phyloP scores from a whole-genome alignment of 169 alveolate species.

The Plasmodium gonderi region DNA sequence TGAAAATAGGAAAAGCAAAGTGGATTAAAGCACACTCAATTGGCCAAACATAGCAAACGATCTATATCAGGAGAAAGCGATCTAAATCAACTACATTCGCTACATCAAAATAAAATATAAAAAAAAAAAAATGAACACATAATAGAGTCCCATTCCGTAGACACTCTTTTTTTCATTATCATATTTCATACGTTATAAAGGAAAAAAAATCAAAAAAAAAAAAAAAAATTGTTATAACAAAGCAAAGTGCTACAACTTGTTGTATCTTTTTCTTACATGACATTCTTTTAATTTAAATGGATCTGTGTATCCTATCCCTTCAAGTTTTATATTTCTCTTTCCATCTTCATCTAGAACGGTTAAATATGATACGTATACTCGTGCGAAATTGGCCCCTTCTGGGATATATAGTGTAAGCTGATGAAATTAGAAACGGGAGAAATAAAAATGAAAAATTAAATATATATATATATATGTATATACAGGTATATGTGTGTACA shows the following conservation, averaged over 20 bases:
- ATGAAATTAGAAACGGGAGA: not conserved
- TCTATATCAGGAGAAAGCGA: too few species aligned
- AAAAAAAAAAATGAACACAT: too few species aligned
- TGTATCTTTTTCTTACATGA: constrained; percentile 9
- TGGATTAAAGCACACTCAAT: too few species aligned
- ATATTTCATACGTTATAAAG: not conserved
- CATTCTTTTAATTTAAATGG: constrained; percentile 24
- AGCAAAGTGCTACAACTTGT: not conserved
- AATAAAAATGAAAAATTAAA: too few species aligned
- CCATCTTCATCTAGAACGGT: constrained; percentile 33
- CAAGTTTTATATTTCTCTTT: constrained; percentile 57
- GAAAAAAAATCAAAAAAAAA: not conserved
- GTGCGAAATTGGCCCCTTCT: constrained; percentile 8
- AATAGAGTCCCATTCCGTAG: too few species aligned
- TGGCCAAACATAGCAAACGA: too few species aligned
- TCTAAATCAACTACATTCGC: too few species aligned
- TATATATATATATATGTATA: not conserved
- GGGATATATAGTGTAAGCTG: constrained; percentile 55
- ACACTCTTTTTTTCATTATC: too few species aligned
- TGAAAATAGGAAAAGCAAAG: not conserved
- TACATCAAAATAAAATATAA: too few species aligned
- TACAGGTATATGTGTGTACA: not conserved
- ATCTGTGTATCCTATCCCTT: constrained; percentile 74
- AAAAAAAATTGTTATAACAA: not conserved
- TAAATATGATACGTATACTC: constrained; percentile 43